Percentiles rank a stretch among this genome's conserved stretches.
Evolutionary conservation across 805 yeast species (phyloP).

Genomic region (Hanseniaspora nectarophila): DNA sequence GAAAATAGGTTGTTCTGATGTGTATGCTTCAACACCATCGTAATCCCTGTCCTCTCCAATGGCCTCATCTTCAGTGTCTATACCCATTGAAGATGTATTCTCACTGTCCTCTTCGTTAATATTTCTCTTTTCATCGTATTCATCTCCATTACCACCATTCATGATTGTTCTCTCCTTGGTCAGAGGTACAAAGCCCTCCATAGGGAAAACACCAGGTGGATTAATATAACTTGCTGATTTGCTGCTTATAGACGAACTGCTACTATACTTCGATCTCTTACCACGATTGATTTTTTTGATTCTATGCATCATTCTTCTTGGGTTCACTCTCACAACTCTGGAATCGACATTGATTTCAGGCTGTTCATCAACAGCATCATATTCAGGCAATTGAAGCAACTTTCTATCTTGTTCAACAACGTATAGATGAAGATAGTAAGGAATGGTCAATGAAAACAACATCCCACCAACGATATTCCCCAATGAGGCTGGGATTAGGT

Average conservation of each 20-base stretch:
- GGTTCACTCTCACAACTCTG: conserved; percentile 50
- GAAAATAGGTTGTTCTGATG: not conserved
- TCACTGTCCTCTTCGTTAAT: not conserved
- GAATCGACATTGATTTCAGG: conserved; percentile 69
- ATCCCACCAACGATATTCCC: conserved; percentile 77
- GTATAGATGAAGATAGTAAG: conserved; percentile 61
- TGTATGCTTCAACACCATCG: not conserved
- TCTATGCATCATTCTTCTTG: conserved; percentile 15
- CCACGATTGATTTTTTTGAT: conserved; percentile 10
- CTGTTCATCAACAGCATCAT: conserved; percentile 66
- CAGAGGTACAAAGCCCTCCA: conserved; percentile 58
- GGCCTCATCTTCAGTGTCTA: not conserved
- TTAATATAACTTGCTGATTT: conserved; percentile 30
- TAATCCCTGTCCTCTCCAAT: not conserved
- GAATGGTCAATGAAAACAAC: conserved; percentile 49
- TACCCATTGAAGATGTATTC: not conserved
- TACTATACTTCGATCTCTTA: conserved; percentile 12
- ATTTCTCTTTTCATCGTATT: not conserved
- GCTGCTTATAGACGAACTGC: conserved; percentile 5
- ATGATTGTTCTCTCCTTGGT: conserved; percentile 50
- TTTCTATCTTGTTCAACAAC: conserved; percentile 63
- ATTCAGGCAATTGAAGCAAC: conserved; percentile 49
- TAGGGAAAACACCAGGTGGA: conserved; percentile 73
- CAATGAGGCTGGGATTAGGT: conserved; percentile 54
- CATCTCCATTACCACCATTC: conserved; percentile 17